phyloP scores from a whole-genome alignment of 306 rosid genomes.

The Cicer bijugum region DNA sequence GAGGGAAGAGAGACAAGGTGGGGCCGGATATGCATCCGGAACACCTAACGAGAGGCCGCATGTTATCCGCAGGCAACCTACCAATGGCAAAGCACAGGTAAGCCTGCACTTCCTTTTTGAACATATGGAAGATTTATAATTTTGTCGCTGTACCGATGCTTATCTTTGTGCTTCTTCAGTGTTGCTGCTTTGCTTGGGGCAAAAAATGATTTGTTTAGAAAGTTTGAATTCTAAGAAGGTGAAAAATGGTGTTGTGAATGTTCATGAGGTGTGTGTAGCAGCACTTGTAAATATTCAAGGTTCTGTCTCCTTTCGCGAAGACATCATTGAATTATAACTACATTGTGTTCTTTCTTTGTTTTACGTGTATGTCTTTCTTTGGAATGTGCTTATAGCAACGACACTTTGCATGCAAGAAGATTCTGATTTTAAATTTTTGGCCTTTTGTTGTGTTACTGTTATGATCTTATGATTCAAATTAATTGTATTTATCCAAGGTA shows the following conservation, averaged over 20 bases:
- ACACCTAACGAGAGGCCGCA: conserved; percentile 54
- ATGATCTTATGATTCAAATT: conserved; percentile 44
- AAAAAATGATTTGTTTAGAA: conserved; percentile 51
- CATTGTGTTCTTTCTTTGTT: conserved; percentile 12
- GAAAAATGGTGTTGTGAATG: conserved; percentile 46
- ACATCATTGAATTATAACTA: conserved; percentile 40
- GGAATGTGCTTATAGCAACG: conserved; percentile 25
- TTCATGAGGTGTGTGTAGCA: conserved; percentile 51
- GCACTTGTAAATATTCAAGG: conserved; percentile 63
- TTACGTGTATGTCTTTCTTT: conserved; percentile 33
- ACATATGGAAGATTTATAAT: background rate
- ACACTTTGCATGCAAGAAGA: conserved; percentile 45
- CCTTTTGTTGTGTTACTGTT: conserved; percentile 39
- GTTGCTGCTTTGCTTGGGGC: conserved; percentile 75
- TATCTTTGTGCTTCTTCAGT: conserved; percentile 53
- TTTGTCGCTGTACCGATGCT: conserved; percentile 23
- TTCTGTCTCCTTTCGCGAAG: conserved; percentile 37
- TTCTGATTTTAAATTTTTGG: conserved; percentile 33
- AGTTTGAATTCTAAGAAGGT: conserved; percentile 43
- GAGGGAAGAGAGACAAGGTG: conserved; percentile 69
- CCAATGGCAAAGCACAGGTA: conserved; percentile 57
- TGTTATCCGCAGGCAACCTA: conserved; percentile 39
- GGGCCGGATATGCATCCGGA: conserved; percentile 55
- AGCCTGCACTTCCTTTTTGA: conserved; percentile 28
- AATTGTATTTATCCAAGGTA: conserved; percentile 46